These are phyloP conservation scores for Platismatia glauca DNA, from an alignment of 495 filamentous ascomycete species.

Conservation along the genomic window DNA sequence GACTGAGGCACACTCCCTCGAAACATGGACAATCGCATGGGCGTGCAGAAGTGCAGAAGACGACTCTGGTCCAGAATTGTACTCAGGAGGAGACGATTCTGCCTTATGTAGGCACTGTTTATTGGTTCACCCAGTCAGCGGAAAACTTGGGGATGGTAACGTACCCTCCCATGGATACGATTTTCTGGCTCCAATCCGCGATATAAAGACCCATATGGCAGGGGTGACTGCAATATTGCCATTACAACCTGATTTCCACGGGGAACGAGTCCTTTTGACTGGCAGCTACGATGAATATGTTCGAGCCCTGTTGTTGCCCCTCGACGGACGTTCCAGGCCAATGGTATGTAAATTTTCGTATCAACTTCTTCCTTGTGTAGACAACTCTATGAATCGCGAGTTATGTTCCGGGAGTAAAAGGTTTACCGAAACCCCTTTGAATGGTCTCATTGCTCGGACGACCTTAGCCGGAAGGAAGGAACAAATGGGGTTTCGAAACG, in stretches of 20 bases:
- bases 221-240: slow-evolving; percentile 86
- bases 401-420: no score
- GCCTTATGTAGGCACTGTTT: slow-evolving; percentile 15
- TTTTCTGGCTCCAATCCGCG: slow-evolving; percentile 32
- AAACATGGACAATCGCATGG: slow-evolving; percentile 63
- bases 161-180: slow-evolving; percentile 5
- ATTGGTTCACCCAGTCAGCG: not conserved
- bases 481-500: no score
- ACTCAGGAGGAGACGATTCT: slow-evolving; percentile 65
- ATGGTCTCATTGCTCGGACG: no score
- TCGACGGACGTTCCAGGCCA: slow-evolving; percentile 24
- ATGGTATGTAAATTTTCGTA: no score
- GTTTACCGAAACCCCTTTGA: no score
- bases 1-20: slow-evolving; percentile 37
- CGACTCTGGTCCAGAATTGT: slow-evolving; percentile 32
- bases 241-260: slow-evolving; percentile 24
- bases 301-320: slow-evolving; percentile 51
- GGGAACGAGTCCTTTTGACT: slow-evolving; percentile 56
- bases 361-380: no score
- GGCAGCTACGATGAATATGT: slow-evolving; percentile 89
- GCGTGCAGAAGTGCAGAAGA: slow-evolving; percentile 20
- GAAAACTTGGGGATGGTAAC: not conserved
- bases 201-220: slow-evolving; percentile 55
- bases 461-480: no score
- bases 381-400: no score